Base-by-base conservation (phyloP, 2,329 filamentous ascomycete species). In the Colletotrichum godetiae region DNA sequence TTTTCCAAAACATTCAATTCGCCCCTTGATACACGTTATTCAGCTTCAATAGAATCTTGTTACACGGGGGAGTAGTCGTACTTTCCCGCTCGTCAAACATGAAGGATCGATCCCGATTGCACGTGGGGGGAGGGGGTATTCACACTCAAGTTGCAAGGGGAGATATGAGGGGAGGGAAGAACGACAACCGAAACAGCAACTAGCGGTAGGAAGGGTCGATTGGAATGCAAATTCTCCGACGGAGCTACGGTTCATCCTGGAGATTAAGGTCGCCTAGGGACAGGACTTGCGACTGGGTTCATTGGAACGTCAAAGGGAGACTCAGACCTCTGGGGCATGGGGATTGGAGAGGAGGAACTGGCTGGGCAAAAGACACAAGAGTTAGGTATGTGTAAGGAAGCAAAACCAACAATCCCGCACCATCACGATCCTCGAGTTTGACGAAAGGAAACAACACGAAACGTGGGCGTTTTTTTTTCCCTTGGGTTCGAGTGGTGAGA, bases 281-380 rank as follows among this genome's bases (percentile, higher is more conserved):
- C 37, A 42, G 37, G 5, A 42, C 15, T 61, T 53, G 19, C 3
- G 11, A 53, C 19, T 61, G 57, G 33, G 13, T 52, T 29, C 52
- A 69, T 35, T 70, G 70, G 70, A 69, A 69, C 68, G 52, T 55
- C 55, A 46, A 73, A 73, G 70, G 70, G 67, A 73, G 60, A 49
- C 66, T 56, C 55, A 73, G 67, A 70, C 70, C 68, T 33, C 12
- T 31, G 64, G 31, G 22, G 10, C 4, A 55, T 64, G 31, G 27
- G 59, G 42, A 49, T 27, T 49, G 42, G 19, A 52, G 27, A 27
- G 35, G 60, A 24, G 13, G n/a, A 8, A 35, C 33, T 35, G 33
- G 33, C 42, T 49, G 42, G 42, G 42, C 19, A 22, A 49, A 49
- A 22, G 42, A 49, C 42, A 22, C 15, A 49, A 22, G 19, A 52